Evolutionary conservation across 805 yeast genomes (phyloP).

Genomic region (Pichia insulana): DNA sequence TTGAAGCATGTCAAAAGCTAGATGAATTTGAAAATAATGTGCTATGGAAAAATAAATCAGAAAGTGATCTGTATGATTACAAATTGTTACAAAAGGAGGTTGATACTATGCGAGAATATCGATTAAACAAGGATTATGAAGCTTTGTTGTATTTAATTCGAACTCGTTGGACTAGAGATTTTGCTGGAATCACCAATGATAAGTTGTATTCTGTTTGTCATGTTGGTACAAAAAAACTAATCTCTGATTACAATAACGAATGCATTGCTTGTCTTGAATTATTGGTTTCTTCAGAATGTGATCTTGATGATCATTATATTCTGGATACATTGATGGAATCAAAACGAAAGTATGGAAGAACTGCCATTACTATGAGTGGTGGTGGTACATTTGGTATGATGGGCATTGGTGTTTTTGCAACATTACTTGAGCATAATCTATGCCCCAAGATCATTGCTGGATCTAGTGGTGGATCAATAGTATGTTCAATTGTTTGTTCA

Average conservation of each 20-base stretch:
- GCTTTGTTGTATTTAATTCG: conserved; percentile 64
- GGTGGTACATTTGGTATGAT: conserved; percentile 92
- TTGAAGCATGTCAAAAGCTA: conserved; percentile 47
- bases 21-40: conserved; percentile 60
- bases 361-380: conserved; percentile 91
- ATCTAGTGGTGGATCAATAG: conserved; percentile 91
- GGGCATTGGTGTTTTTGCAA: conserved; percentile 85
- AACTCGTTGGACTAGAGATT: conserved; percentile 76
- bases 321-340: conserved; percentile 80
- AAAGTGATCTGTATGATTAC: conserved; percentile 67
- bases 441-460: conserved; percentile 88
- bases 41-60: conserved; percentile 60
- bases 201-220: conserved; percentile 68
- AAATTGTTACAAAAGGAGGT: conserved; percentile 46
- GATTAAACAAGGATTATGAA: conserved; percentile 48
- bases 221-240: conserved; percentile 76
- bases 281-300: conserved; percentile 31
- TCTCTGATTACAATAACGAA: conserved; percentile 77
- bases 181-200: conserved; percentile 81
- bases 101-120: conserved; percentile 47
- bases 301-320: conserved; percentile 58
- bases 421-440: conserved; percentile 62
- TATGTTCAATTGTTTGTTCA: conserved; percentile 81
- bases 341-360: conserved; percentile 83
- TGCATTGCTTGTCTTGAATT: conserved; percentile 44